Evolutionary conservation across 495 filamentous ascomycete genomes (phyloP), one percentile per base, ranked within the genome.

Genomic region (Cryomyces minteri): DNA sequence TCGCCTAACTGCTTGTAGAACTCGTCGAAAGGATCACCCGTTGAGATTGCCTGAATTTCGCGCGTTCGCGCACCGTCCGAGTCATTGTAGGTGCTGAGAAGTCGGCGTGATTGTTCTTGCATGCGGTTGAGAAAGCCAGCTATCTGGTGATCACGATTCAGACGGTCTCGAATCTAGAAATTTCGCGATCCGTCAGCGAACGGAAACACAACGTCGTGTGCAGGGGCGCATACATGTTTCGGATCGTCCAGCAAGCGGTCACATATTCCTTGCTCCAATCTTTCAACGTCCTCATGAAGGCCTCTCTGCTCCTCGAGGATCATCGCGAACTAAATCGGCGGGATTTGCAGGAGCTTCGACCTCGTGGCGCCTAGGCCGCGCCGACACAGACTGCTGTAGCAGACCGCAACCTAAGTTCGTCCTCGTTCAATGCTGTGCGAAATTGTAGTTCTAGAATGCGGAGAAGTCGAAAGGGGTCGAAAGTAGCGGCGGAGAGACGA

Each of bases 271-370:
- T 90, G 84, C 66, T 96, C 90, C 41, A 96, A 68, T 49, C 92
- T 73, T 69, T 98, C 90, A 14, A 95, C 68, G 60, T 96, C 88
- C 73, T 98, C 90, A 49, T 93, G 88, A 48, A 94, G 70, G 55
- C 82, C 86, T 53, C 90, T 70, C 62, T 95, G 82, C 47, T 95
- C 86, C 67, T 98, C 90, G 44, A 94, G 65, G 48, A 92, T 62
- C 85, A 92, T 90, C 10, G 40, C 73, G 58, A 25, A 1, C 18
- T 25, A 25, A n/a, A 25, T 25, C 18, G 2, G 18, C 18, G 18
- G 18, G 18, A 25, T 25, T 25, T 25, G 18, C 18, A 25, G 18
- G 18, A 25, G 1, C 18, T 25, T 25, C 18, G 18, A 25, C 18
- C 18, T 25, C 18, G 18, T 25, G 18, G 18, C 18, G 18, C 18